A percentile compares a stretch with the other conserved stretches of the same genome.
Conservation (phyloP, 495 filamentous ascomycete species). For the Letharia columbiana region DNA sequence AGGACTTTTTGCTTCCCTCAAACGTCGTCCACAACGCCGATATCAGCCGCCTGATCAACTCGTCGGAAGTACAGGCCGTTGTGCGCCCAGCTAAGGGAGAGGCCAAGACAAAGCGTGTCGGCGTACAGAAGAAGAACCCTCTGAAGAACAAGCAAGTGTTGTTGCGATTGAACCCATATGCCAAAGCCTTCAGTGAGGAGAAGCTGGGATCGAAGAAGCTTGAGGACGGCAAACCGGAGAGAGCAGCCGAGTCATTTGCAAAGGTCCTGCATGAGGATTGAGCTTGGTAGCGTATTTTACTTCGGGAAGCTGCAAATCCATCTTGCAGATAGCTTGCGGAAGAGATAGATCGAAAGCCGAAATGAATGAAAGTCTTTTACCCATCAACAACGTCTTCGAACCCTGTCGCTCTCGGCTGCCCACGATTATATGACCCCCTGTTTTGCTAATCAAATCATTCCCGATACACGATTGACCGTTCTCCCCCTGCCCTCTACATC, state of each 20-base stretch:
- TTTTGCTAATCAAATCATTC: neutral
- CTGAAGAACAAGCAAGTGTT: slow-evolving; percentile 95
- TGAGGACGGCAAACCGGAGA: slow-evolving; percentile 46
- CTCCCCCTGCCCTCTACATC: neutral
- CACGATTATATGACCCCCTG: neutral
- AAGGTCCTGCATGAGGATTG: slow-evolving; percentile 50
- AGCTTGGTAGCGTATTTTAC: slow-evolving; percentile 1
- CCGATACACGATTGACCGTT: neutral
- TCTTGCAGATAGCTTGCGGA: slow-evolving; percentile 7
- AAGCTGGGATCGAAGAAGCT: slow-evolving; percentile 60
- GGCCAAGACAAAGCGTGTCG: slow-evolving; percentile 76
- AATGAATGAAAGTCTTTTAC: neutral
- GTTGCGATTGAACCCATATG: slow-evolving; percentile 96
- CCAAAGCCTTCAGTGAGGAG: slow-evolving; percentile 72
- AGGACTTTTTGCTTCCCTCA: slow-evolving; percentile 92
- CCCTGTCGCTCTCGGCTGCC: neutral
- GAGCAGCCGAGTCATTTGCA: slow-evolving; percentile 41
- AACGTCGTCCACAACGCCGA: slow-evolving; percentile 85
- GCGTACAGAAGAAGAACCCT: slow-evolving; percentile 99
- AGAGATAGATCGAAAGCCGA: neutral
- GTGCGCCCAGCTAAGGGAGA: slow-evolving; percentile 82
- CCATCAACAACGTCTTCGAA: neutral
- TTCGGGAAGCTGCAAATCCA: neutral
- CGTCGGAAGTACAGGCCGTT: slow-evolving; percentile 91
- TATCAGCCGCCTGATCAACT: slow-evolving; percentile 95